Evolutionary conservation across 768 basidiomycete species (phyloP).

Genomic region (Kwoniella newhampshirensis): DNA sequence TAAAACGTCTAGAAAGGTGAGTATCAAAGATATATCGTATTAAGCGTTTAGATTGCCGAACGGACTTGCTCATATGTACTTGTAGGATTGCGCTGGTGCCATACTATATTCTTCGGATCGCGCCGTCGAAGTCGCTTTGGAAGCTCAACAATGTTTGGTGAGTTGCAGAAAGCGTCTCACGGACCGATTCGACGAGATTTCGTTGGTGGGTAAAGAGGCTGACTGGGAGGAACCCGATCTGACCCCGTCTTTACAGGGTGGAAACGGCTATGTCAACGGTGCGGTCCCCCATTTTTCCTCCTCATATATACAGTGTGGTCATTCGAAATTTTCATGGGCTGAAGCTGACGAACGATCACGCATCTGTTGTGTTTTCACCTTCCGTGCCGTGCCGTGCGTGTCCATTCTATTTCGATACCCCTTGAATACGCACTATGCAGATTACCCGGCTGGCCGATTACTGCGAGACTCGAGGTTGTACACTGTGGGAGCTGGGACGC

Average conservation of each 20-base stretch:
- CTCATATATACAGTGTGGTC: not conserved
- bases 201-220: not conserved
- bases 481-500: constrained; percentile 93
- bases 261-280: constrained; percentile 96
- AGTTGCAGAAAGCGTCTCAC: constrained; percentile 6
- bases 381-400: no score
- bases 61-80: no score
- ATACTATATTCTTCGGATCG: constrained; percentile 91
- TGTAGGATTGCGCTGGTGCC: constrained; percentile 88
- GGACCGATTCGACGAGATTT: no score
- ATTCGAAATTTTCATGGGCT: not conserved
- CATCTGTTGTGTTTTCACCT: no score
- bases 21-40: constrained; percentile 11
- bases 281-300: no score
- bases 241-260: constrained; percentile 57
- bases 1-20: constrained; percentile 48
- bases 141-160: constrained; percentile 85
- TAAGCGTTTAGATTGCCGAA: not conserved
- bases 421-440: constrained; percentile 59
- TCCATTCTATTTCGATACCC: no score
- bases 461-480: constrained; percentile 84
- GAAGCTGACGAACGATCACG: not conserved
- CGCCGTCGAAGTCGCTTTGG: constrained; percentile 84
- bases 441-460: constrained; percentile 85
- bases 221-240: not conserved